Base-by-base conservation (phyloP, 805 yeast species). In the Cyberlindnera meyerae region DNA sequence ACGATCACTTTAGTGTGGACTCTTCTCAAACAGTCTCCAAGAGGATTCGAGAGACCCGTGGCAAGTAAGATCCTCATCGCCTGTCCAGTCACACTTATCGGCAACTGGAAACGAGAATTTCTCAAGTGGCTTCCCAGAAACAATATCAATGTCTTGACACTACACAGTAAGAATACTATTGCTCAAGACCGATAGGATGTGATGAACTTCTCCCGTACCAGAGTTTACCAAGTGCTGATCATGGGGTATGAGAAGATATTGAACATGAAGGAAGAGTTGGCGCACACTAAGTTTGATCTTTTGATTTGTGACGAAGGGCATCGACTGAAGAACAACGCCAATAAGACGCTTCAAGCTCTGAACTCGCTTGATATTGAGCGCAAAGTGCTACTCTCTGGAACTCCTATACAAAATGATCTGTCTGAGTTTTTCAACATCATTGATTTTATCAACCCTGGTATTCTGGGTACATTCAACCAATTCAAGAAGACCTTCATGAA, bases 271-370 rank as follows among this genome's bases (percentile, higher is more conserved):
- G 63, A 66, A 6, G 80, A 82, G 40, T 51, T 83, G 7, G 48
- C 45, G 18, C 40, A 49, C 16, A 54, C 58, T 6, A 44, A 51
- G 9, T 66, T 76, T 27, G 97, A 88, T 55, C 47, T 93, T 13
- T 62, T 93, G 14, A 74, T 93, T 1, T 93, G 57, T 58, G 98
- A 93, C 58, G 98, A 93, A 55, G 98, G 97, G 3, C 98, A 93
- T 57, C 68, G 96, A 33, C 67, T 93, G 47, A 93, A 90, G 50
- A 84, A 77, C 48, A 68, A 76, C 5, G 64, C 77, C 8, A 86
- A 84, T 40, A 88, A 86, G 57, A 77, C 83, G 0, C 47, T 87
- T 34, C 77, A 76, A 40, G 75, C 79, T 0, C 62, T 90, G 35
- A 74, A 72, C 27, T 50, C 66, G 1, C 30, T 51, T 25, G 39